Evolutionary conservation across 768 basidiomycete genomes (phyloP).

Genomic region (Leucocoprinus birnbaumii): DNA sequence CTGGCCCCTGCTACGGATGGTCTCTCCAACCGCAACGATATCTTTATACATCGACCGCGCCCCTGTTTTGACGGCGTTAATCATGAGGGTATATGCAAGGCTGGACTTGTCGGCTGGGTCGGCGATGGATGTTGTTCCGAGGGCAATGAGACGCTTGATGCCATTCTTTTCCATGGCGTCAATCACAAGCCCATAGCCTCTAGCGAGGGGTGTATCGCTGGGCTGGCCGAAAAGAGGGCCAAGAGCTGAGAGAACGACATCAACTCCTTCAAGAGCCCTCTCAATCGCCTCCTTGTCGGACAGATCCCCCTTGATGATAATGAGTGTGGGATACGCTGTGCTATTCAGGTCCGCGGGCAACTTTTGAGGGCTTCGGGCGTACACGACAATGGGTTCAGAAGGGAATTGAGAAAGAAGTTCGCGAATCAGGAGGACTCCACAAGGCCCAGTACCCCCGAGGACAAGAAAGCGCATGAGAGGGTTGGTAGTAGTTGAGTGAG

Average conservation of each 20-base stretch:
- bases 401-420: slow-evolving; percentile 43
- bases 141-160: slow-evolving; percentile 58
- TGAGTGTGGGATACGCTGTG: slow-evolving; percentile 35
- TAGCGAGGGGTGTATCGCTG: slow-evolving; percentile 56
- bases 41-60: slow-evolving; percentile 64
- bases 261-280: slow-evolving; percentile 51
- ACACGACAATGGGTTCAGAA: slow-evolving; percentile 48
- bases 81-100: slow-evolving; percentile 39
- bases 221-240: slow-evolving; percentile 50
- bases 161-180: slow-evolving; percentile 48
- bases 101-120: slow-evolving; percentile 61
- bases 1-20: slow-evolving; percentile 43
- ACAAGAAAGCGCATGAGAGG: slow-evolving; percentile 49
- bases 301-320: slow-evolving; percentile 53
- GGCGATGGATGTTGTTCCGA: slow-evolving; percentile 64
- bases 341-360: slow-evolving; percentile 46
- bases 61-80: slow-evolving; percentile 38
- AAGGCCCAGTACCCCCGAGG: slow-evolving; percentile 68
- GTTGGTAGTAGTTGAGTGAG: neutral
- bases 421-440: slow-evolving; percentile 54
- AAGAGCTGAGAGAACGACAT: slow-evolving; percentile 65
- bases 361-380: slow-evolving; percentile 63
- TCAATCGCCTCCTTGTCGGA: slow-evolving; percentile 46
- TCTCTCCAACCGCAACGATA: slow-evolving; percentile 60
- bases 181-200: slow-evolving; percentile 54